A percentile compares a stretch with the other conserved stretches of the same genome.
Conservation (phyloP, 345 rosid species). For the Isatis tinctoria region DNA sequence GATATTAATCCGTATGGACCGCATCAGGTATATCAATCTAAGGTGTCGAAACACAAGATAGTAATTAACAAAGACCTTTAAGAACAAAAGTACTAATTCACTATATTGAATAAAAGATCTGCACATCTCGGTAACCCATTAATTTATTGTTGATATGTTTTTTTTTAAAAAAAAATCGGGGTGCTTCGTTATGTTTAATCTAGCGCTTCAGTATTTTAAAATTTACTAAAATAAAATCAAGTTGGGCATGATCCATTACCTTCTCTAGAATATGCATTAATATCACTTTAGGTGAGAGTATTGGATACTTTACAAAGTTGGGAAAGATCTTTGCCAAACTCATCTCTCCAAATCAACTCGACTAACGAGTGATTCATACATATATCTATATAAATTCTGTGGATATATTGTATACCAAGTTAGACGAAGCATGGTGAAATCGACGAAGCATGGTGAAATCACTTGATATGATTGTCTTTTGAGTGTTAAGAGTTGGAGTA, state of each 20-base stretch:
- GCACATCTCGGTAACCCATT: neutral
- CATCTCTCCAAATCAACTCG: constrained; percentile 2
- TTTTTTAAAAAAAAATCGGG: neutral
- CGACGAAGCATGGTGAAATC: no score
- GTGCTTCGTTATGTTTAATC: constrained; percentile 1
- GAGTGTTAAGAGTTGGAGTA: no score
- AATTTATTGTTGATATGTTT: neutral
- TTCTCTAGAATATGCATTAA: constrained; percentile 11
- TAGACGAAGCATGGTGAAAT: no score
- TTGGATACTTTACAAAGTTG: constrained; percentile 27
- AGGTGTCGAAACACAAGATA: neutral
- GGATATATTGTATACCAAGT: neutral
- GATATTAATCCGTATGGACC: neutral
- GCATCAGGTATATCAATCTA: neutral
- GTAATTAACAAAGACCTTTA: neutral
- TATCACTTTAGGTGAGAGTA: neutral
- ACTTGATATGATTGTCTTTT: neutral
- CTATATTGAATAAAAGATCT: neutral
- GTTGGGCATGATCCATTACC: constrained; percentile 29
- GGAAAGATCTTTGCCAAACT: constrained; percentile 16
- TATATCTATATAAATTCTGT: neutral
- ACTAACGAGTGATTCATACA: neutral
- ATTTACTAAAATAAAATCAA: neutral
- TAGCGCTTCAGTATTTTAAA: neutral
- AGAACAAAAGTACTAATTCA: neutral